These are phyloP conservation scores for Trametes meyenii DNA, from an alignment of 768 basidiomycete species.

Conservation along the genomic window DNA sequence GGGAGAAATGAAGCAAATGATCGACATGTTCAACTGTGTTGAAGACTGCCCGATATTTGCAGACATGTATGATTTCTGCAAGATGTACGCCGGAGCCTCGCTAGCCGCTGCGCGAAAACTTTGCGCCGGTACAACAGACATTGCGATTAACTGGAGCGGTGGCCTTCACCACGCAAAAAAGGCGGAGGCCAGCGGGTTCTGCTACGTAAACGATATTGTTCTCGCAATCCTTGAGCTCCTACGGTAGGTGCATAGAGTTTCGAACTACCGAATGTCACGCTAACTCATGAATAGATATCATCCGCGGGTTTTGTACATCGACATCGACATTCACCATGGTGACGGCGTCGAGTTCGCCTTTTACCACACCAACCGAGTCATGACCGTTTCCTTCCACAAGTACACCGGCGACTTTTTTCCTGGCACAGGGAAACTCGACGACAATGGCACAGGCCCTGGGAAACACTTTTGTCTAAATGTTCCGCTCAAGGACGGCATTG, in stretches of 20 bases:
- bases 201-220: constrained; percentile 97
- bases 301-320: constrained; percentile 94
- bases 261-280: background rate
- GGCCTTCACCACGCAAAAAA: constrained; percentile 98
- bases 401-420: constrained; percentile 99
- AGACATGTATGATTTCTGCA: constrained; percentile 93
- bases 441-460: constrained; percentile 84
- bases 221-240: constrained; percentile 92
- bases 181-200: constrained; percentile 97
- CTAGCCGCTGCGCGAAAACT: constrained; percentile 90
- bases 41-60: constrained; percentile 97
- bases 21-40: constrained; percentile 90
- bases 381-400: constrained; percentile 99
- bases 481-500: constrained; percentile 92
- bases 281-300: constrained; percentile 63
- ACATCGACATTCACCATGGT: constrained; percentile 99
- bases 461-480: constrained; percentile 97
- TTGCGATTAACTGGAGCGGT: constrained; percentile 99
- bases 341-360: constrained; percentile 99
- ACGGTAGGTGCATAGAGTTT: constrained; percentile 28
- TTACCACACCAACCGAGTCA: constrained; percentile 96
- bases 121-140: constrained; percentile 84
- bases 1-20: constrained; percentile 70
- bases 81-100: constrained; percentile 91
- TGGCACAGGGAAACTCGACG: constrained; percentile 93